phyloP scores from a whole-genome alignment of 768 basidiomycete species.

The Suillus decipiens region DNA sequence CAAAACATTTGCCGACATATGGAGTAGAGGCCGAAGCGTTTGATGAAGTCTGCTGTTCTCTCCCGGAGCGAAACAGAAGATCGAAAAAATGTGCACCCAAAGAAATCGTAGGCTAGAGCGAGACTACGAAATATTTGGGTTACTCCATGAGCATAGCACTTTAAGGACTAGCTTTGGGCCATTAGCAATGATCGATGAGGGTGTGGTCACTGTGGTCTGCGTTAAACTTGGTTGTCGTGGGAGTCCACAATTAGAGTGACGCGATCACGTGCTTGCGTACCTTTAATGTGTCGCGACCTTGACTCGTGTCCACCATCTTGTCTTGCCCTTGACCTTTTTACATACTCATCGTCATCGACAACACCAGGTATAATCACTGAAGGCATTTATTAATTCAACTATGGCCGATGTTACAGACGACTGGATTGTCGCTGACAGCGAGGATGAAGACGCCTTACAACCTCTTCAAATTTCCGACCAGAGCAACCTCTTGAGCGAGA shows the following conservation, averaged over 20 bases:
- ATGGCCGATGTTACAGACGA: constrained; percentile 27
- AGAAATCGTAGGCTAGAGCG: no score
- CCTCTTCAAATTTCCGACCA: background rate
- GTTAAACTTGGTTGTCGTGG: no score
- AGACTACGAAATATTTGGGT: no score
- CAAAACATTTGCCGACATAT: no score
- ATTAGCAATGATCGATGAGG: no score
- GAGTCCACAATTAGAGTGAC: background rate
- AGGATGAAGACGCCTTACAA: constrained; percentile 33
- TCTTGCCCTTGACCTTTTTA: background rate
- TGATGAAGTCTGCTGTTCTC: no score
- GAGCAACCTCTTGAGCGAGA: background rate
- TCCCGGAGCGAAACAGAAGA: no score
- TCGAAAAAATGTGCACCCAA: no score
- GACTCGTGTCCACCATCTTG: background rate
- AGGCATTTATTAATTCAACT: background rate
- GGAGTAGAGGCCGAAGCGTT: no score
- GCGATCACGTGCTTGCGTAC: background rate
- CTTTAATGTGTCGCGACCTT: constrained; percentile 3
- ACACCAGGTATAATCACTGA: constrained; percentile 3
- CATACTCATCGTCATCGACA: background rate
- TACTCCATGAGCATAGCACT: no score
- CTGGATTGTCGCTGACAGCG: constrained; percentile 54
- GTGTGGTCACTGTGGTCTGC: no score
- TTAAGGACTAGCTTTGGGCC: no score